Base-by-base conservation (phyloP, 208 protist species). In the Perkinsela sp. region DNA sequence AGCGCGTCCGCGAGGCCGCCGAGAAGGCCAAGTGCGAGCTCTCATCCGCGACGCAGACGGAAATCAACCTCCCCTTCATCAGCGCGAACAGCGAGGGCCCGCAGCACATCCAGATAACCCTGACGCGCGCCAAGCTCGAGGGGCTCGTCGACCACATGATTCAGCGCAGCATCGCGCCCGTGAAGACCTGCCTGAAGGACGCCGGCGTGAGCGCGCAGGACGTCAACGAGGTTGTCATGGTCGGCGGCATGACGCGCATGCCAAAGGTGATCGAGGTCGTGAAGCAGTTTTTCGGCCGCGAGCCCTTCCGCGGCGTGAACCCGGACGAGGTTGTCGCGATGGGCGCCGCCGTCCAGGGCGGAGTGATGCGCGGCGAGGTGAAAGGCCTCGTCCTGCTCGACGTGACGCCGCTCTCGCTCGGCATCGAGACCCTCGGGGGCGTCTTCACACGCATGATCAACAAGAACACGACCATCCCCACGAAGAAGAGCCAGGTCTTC, bases 301-400 rank as follows among this genome's bases (percentile, higher is more conserved):
- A 95, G 70, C 91, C 94, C 68, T 93, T 81, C 82, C 95, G 95
- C 74, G 86, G 88, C 65, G 93, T 99, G 69, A 99, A 99, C 81
- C 96, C 97, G 13, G 97, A 99, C 78, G 97, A 99, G 82, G 96
- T 93, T 28, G 96, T 99, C n/a, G 97, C 97, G 1, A 86, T 97
- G 29, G 96, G 97, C 69, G 97, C 97, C 28, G 96, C 96, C 68
- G 96, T 98, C 71, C 94, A 98, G 77, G 96, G 88, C 68, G 88
- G 83, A 76, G 84, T 96, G 32, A 72, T 96, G 40, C 76, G 80
- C 13, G 87, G 84, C 30, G 85, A 96, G 28, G 81, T 93, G 2
- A 90, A 88, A 66, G 90, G 94, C 31, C 77, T 99, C 22, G 75
- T 99, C 1, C 77, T 99, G 0, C 74, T 99, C 6, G 96, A 99